These are phyloP conservation scores for Fusarium tricinctum DNA, from an alignment of 2,329 filamentous ascomycete species.

Conservation along the genomic window DNA sequence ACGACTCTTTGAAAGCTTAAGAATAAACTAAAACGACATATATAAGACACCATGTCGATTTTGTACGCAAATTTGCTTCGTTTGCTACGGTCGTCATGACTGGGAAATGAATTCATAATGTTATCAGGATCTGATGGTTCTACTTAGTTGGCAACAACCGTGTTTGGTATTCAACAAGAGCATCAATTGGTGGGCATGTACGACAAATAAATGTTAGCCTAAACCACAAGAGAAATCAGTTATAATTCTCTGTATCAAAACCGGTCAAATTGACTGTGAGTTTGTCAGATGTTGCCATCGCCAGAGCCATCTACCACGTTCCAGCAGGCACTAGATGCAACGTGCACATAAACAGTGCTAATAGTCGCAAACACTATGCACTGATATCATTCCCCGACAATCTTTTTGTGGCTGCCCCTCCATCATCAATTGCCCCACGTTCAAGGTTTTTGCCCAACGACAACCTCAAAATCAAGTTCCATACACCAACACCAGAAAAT, in stretches of 20 bases:
- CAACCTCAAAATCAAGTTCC: slow-evolving; percentile 24
- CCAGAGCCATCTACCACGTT: slow-evolving; percentile 17
- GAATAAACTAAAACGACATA: no score
- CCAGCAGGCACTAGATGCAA: slow-evolving; percentile 34
- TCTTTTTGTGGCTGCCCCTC: slow-evolving; percentile 48
- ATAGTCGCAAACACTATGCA: slow-evolving; percentile 46
- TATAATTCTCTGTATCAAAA: background rate
- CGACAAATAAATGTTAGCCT: no score
- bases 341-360: slow-evolving; percentile 24
- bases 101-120: no score
- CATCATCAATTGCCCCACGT: slow-evolving; percentile 51
- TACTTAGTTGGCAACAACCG: no score
- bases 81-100: no score
- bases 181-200: no score
- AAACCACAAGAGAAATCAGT: no score
- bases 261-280: background rate
- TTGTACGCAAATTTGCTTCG: no score
- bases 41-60: no score
- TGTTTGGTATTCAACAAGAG: no score
- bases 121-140: no score
- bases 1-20: no score
- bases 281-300: background rate
- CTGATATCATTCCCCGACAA: slow-evolving; percentile 49
- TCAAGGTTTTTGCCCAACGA: slow-evolving; percentile 48
- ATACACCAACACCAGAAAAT: slow-evolving; percentile 10